phyloP scores from a whole-genome alignment of 2,329 filamentous ascomycete genomes.

The Phaeoacremonium minimum region DNA sequence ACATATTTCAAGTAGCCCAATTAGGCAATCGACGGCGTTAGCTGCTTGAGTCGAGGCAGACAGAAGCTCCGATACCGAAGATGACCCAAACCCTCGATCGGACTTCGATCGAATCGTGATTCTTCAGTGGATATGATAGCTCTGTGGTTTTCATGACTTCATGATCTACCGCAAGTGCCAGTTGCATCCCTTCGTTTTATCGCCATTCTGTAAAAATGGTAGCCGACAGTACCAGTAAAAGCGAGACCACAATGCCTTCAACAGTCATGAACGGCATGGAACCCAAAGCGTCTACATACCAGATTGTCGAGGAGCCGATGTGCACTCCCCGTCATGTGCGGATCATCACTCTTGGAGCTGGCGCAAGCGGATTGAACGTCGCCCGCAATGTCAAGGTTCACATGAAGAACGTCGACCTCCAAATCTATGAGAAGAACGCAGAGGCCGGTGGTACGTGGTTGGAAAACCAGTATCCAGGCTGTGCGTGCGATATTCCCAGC shows the following conservation, averaged over 20 bases:
- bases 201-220: no score
- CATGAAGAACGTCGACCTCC: neutral
- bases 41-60: no score
- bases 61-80: no score
- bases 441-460: slow-evolving; percentile 52
- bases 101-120: no score
- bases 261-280: neutral
- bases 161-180: no score
- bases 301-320: slow-evolving; percentile 2
- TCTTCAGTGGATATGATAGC: no score
- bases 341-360: slow-evolving; percentile 7
- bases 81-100: no score
- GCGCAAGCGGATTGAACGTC: neutral
- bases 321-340: slow-evolving; percentile 5
- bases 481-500: slow-evolving; percentile 30
- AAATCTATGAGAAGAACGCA: slow-evolving; percentile 58
- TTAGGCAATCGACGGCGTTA: no score
- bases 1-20: no score
- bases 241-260: neutral
- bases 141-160: no score
- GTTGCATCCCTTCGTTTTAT: no score
- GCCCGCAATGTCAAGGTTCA: neutral
- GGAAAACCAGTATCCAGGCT: slow-evolving; percentile 28
- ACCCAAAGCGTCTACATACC: neutral
- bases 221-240: neutral